Evolutionary conservation across 345 rosid species (phyloP).

Genomic region (Eucalyptus erythrocorys): DNA sequence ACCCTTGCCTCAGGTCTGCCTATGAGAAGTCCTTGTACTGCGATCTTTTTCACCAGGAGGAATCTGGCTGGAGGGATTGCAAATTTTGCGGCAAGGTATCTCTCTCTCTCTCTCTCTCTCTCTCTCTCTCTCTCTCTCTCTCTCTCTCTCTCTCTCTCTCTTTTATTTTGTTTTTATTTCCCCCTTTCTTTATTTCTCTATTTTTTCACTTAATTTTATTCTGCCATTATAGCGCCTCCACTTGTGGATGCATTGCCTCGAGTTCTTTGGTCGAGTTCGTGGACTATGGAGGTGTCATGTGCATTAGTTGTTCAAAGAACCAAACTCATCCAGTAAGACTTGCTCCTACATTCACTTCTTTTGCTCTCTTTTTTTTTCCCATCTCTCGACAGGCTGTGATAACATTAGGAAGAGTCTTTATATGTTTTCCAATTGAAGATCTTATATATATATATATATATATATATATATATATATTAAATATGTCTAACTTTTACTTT

Average conservation of each 20-base stretch:
- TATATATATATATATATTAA: no score
- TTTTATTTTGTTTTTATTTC: neutral
- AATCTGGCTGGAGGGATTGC: slow-evolving; percentile 94
- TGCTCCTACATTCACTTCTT: neutral
- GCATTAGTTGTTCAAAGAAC: slow-evolving; percentile 52
- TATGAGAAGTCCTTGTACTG: slow-evolving; percentile 70
- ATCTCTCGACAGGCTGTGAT: no score
- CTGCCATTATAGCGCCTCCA: slow-evolving; percentile 60
- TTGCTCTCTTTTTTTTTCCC: no score
- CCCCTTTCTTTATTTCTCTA: neutral
- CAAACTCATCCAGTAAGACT: slow-evolving; percentile 46
- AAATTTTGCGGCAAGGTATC: slow-evolving; percentile 70
- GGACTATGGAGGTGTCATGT: slow-evolving; percentile 80
- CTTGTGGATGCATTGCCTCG: slow-evolving; percentile 96
- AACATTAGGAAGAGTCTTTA: no score
- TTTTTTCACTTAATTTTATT: neutral
- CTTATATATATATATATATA: no score
- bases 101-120: no score
- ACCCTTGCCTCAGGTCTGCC: no score
- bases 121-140: neutral
- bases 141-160: no score
- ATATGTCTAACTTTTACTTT: no score
- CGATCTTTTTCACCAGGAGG: slow-evolving; percentile 66
- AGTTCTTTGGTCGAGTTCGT: slow-evolving; percentile 61
- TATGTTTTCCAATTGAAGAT: no score